A percentile compares a stretch with the other conserved stretches of the same genome.
phyloP scores from a whole-genome alignment of 305 asterid genomes.

The Solanum hybrid region DNA sequence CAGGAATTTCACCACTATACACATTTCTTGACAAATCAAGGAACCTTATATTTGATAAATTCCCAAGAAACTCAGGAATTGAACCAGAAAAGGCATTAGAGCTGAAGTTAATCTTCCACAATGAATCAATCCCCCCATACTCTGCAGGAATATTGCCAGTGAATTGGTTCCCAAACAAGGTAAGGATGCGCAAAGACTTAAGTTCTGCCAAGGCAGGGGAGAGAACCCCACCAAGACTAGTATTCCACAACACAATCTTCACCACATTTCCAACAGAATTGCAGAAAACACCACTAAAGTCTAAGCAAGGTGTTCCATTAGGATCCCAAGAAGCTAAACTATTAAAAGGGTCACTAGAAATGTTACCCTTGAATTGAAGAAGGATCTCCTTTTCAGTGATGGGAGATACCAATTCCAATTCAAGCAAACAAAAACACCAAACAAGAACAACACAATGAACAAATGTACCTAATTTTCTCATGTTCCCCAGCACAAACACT shows the following conservation, averaged over 20 bases:
- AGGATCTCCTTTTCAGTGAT: constrained; percentile 80
- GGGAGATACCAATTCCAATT: constrained; percentile 33
- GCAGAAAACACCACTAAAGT: constrained; percentile 64
- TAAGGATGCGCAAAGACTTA: constrained; percentile 54
- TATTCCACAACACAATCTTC: constrained; percentile 74
- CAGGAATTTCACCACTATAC: constrained; percentile 51
- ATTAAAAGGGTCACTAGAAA: constrained; percentile 72
- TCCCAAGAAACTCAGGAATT: constrained; percentile 80
- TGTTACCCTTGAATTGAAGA: constrained; percentile 79
- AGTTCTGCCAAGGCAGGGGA: constrained; percentile 67
- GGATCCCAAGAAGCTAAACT: constrained; percentile 67
- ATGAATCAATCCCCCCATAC: constrained; percentile 51
- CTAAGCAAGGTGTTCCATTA: constrained; percentile 48
- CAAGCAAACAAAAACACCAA: constrained; percentile 31
- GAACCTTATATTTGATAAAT: constrained; percentile 60
- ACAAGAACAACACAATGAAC: constrained; percentile 36
- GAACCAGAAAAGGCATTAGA: constrained; percentile 84
- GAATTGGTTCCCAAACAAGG: constrained; percentile 68
- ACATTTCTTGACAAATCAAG: constrained; percentile 79
- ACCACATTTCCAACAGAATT: constrained; percentile 69
- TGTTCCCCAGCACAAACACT: constrained; percentile 37
- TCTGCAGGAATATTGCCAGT: constrained; percentile 64
- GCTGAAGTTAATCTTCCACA: constrained; percentile 88
- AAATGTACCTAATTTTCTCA: constrained; percentile 62
- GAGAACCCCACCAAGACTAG: constrained; percentile 64